These are phyloP conservation scores for Vitis riparia DNA, from an alignment of 164 flowering plant species.

Conservation along the genomic window DNA sequence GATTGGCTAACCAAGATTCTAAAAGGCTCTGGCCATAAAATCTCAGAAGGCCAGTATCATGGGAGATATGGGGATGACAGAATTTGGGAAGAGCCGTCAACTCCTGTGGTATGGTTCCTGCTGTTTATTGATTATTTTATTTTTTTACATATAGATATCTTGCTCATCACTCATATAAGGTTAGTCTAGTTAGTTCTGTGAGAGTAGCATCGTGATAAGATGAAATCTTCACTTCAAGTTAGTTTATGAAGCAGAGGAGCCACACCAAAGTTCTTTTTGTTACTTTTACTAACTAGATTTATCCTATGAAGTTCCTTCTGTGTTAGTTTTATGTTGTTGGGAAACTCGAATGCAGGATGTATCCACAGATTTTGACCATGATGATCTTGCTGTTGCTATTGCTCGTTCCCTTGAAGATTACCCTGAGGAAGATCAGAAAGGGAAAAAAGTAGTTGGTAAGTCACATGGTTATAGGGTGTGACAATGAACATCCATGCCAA, in stretches of 20 bases:
- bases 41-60: conserved; percentile 40
- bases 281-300: not conserved
- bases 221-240: not conserved
- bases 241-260: not conserved
- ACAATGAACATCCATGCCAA: not conserved
- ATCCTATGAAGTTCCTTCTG: conserved; percentile 1
- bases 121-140: not conserved
- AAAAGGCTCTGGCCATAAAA: conserved; percentile 46
- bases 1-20: conserved; percentile 62
- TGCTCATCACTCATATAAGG: too few relatives aligned
- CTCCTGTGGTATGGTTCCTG: conserved; percentile 35
- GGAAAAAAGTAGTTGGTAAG: conserved; percentile 63
- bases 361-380: conserved; percentile 58
- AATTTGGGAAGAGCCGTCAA: conserved; percentile 33
- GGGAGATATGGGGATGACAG: conserved; percentile 34
- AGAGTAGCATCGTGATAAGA: too few relatives aligned
- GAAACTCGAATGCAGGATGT: conserved; percentile 49
- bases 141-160: too few relatives aligned
- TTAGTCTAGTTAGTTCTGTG: too few relatives aligned
- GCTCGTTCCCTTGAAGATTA: conserved; percentile 59
- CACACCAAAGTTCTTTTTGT: not conserved
- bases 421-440: conserved; percentile 64
- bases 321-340: conserved; percentile 1
- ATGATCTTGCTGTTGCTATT: conserved; percentile 80
- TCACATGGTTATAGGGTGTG: not conserved